phyloP scores from a whole-genome alignment of 169 alveolate species.

The Plasmodium gallinaceum region DNA sequence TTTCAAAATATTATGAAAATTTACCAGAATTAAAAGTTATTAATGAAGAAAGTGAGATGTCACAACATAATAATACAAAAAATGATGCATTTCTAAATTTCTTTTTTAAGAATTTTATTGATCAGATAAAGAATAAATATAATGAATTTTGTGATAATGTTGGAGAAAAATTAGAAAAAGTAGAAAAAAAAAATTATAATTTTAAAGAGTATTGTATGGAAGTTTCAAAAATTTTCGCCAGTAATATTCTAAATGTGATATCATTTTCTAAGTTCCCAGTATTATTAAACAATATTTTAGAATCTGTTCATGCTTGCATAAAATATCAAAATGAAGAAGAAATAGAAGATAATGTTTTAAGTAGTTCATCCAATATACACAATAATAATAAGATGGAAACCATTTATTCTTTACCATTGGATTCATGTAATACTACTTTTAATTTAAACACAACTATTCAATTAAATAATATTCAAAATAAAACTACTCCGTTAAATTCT shows the following conservation, averaged over 20 bases:
- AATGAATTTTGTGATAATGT: slow-evolving; percentile 39
- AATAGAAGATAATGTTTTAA: slow-evolving; percentile 1
- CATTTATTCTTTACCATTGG: slow-evolving; percentile 6
- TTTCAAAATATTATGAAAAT: slow-evolving; percentile 26
- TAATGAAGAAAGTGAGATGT: not conserved
- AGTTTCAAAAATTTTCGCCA: slow-evolving; percentile 25
- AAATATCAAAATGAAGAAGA: not conserved
- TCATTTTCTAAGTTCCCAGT: slow-evolving; percentile 36
- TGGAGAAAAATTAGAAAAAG: slow-evolving; percentile 31
- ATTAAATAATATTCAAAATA: slow-evolving; percentile 9
- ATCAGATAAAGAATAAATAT: slow-evolving; percentile 18
- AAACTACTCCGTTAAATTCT: not conserved
- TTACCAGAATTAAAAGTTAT: slow-evolving; percentile 8
- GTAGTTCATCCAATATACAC: slow-evolving; percentile 12
- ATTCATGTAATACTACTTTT: not conserved
- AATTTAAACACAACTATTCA: slow-evolving; percentile 14
- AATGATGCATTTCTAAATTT: slow-evolving; percentile 12
- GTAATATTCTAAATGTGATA: slow-evolving; percentile 20
- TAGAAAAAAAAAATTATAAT: slow-evolving; percentile 28
- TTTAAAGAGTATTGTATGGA: slow-evolving; percentile 52
- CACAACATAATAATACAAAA: slow-evolving; percentile 1
- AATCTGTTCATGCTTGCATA: slow-evolving; percentile 9
- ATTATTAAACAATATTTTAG: slow-evolving; percentile 7
- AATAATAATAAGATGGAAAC: slow-evolving; percentile 14
- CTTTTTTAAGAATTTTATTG: not conserved